Evolutionary conservation across 805 yeast genomes (phyloP), one percentile per base, ranked within the genome.

Genomic region (Saturnispora serradocipensis): DNA sequence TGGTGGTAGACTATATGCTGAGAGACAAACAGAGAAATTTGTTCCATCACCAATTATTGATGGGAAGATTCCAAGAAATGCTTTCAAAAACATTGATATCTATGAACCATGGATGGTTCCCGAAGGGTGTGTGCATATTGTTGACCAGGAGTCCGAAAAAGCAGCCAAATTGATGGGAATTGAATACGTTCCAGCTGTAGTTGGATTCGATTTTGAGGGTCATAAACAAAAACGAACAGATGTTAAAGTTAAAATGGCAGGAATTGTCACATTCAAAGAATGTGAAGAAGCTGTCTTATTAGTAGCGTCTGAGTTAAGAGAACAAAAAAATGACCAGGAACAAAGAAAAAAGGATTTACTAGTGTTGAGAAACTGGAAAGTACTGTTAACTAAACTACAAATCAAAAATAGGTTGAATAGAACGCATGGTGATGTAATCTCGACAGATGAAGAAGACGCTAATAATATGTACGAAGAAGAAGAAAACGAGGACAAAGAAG

Each of bases 121-220:
- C 0, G 73, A 69, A 16, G 90, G 91, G 22, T 95, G 87, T 8
- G 76, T 71, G 10, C 76, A 87, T 50, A 68, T 89, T 5, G 69
- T 74, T 5, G 67, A 77, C 58, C 74, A 77, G 38, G 66, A 74
- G 52, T 80, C 86, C 0, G 80, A 77, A 38, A 73, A 72, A 46
- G 97, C 98, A 0, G 95, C 95, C 0, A 76, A 76, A 53, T 61
- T 81, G 0, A 59, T 90, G 10, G 80, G 77, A 0, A 74, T 91
- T 6, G 96, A 88, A 57, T 88, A 74, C 69, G 97, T 96, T 0
- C 82, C 80, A 46, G 98, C 97, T 0, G 90, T 89, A 2, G 82
- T 84, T 2, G 88, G 90, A 0, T 91, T 93, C 68, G 93, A 88
- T 51, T 93, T 86, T 67, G 58, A 57, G 3, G 60, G 62, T 28